Conservation (phyloP, 2,329 filamentous ascomycete species). For the Huntiella savannae region DNA sequence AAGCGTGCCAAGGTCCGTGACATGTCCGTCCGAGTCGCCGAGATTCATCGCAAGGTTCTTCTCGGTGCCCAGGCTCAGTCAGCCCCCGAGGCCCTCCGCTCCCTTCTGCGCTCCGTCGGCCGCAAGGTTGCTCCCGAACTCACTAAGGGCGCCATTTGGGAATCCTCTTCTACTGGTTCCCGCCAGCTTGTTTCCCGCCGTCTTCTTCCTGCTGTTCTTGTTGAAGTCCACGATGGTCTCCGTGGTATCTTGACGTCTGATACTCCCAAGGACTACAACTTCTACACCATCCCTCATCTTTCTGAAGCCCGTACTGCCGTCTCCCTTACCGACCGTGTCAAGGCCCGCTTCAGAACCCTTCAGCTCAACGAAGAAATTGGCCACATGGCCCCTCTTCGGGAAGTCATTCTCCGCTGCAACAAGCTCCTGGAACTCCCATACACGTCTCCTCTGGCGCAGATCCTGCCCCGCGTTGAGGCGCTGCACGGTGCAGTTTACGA, state of each 20-base stretch:
- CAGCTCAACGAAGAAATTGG: conserved; percentile 45
- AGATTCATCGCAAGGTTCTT: conserved; percentile 38
- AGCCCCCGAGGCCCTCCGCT: conserved; percentile 25
- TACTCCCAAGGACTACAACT: conserved; percentile 48
- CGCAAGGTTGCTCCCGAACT: conserved; percentile 19
- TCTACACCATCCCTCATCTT: conserved; percentile 70
- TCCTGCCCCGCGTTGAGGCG: conserved; percentile 73
- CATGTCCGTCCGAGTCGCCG: conserved; percentile 41
- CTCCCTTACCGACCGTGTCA: conserved; percentile 46
- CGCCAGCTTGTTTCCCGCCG: conserved; percentile 22
- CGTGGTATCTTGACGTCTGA: conserved; percentile 20
- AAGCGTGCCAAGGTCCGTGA: conserved; percentile 27
- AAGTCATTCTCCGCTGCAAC: conserved; percentile 58
- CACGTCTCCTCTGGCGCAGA: conserved; percentile 66
- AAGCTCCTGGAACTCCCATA: conserved; percentile 59
- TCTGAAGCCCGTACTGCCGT: conserved; percentile 58
- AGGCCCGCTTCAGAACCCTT: conserved; percentile 53
- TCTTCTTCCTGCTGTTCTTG: conserved; percentile 46
- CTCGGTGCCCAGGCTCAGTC: conserved; percentile 14
- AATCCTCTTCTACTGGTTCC: conserved; percentile 14
- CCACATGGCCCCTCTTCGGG: conserved; percentile 56
- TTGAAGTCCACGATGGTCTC: conserved; percentile 45
- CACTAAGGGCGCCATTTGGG: conserved; percentile 12
- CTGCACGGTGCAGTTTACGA: conserved; percentile 72
- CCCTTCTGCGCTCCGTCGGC: conserved; percentile 26